Evolutionary conservation across 768 basidiomycete species (phyloP).

Genomic region (Macrocybe gigantea): DNA sequence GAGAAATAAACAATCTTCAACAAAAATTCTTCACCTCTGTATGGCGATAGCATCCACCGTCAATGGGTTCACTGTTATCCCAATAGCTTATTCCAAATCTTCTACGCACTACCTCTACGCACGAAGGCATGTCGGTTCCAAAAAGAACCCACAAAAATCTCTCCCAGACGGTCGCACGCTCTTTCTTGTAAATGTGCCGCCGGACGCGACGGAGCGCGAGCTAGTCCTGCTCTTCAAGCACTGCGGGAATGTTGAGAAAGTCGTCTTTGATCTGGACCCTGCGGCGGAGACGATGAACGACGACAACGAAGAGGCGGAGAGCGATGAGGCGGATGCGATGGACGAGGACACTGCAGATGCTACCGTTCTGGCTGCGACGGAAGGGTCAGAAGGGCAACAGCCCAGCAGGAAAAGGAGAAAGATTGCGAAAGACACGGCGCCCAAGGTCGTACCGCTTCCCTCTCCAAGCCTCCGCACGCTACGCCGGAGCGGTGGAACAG

Average conservation of each 20-base stretch:
- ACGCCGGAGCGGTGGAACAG: slow-evolving; percentile 58
- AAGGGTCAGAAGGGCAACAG: slow-evolving; percentile 26
- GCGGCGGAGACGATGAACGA: slow-evolving; percentile 29
- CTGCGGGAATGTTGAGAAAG: slow-evolving; percentile 72
- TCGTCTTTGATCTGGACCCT: slow-evolving; percentile 47
- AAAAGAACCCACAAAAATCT: slow-evolving; percentile 22
- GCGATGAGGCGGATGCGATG: slow-evolving; percentile 36
- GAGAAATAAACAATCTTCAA: neutral
- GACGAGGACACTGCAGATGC: slow-evolving; percentile 25
- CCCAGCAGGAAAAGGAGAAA: slow-evolving; percentile 30
- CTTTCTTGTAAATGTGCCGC: slow-evolving; percentile 86
- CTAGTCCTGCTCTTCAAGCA: slow-evolving; percentile 70
- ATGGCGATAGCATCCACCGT: slow-evolving; percentile 25
- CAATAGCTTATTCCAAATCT: slow-evolving; percentile 34
- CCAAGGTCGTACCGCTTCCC: slow-evolving; percentile 60
- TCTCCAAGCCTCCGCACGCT: slow-evolving; percentile 43
- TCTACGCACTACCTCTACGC: slow-evolving; percentile 74
- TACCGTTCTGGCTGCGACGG: slow-evolving; percentile 17
- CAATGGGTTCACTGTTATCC: slow-evolving; percentile 45
- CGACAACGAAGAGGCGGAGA: slow-evolving; percentile 34
- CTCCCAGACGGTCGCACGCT: slow-evolving; percentile 63
- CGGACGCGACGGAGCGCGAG: slow-evolving; percentile 82
- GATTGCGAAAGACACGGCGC: slow-evolving; percentile 32
- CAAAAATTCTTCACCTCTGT: neutral
- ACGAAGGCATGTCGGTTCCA: slow-evolving; percentile 54